Base-by-base conservation (phyloP, 306 rosid species). In the Morella rubra region DNA sequence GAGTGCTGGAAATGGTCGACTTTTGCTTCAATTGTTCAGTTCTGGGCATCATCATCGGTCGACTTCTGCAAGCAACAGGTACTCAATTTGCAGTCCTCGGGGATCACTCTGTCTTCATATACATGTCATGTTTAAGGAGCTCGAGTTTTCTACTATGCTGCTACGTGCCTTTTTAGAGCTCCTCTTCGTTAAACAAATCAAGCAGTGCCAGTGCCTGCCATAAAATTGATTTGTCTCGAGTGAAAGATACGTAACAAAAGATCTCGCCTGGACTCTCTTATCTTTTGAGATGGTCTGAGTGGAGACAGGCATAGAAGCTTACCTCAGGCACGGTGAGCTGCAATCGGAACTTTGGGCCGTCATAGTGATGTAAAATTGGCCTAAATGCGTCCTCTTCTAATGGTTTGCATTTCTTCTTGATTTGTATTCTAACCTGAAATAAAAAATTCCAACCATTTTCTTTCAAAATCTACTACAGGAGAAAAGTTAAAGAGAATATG, bases 321-420 rank as follows among this genome's bases (percentile, higher is more conserved):
- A 54, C 83, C 83, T 80, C 83, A 5, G 83, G 75, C 41, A 80
- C 79, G 16, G 55, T 73, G 58, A 80, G 79, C 60, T 80, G 83
- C 40, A 80, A 69, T 5, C 71, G 79, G 61, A 80, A 80, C 75
- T 80, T 80, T n/a, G 75, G 83, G 68, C 83, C 83, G 24, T 80
- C 83, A 51, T 80, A 80, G 61, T 80, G 83, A 71, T 65, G 14
- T 6, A 80, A 60, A 10, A 80, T 55, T 52, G 79, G 83, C 58
- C 79, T 80, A 56, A 80, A 80, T 16, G 79, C 79, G 55, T 80
- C 83, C 24, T 73, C 75, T 55, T 73, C 71, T 9, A 80, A 61
- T 55, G 83, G 79, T 32, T 68, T 80, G 72, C 71, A 66, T 4
- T 49, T 73, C 73, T 55, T 69, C 83, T 80, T 80, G 47, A 69